Evolutionary conservation across 1,284 basidiomycete genomes (phyloP), one percentile per base, ranked within the genome.

Genomic region (Malassezia japonica): DNA sequence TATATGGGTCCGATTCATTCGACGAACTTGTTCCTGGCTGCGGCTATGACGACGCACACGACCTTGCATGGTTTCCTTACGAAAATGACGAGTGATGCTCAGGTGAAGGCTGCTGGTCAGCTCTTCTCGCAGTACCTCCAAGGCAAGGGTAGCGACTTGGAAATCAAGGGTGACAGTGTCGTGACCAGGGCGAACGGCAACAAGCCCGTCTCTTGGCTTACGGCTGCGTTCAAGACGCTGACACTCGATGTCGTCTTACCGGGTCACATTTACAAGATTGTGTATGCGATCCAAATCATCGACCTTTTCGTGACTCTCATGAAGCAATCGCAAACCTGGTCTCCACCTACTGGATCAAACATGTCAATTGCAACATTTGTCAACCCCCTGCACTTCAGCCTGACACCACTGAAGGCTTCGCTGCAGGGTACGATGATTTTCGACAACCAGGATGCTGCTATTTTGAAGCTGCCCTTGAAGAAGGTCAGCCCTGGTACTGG

Each of bases 321-420:
- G 29, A 35, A 62, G 34, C 58, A 56, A 12, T 48, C 51, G 27
- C 49, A 61, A 37, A 57, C 59, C 31, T 71, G 65, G 57, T 46
- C 43, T 7, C 45, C 64, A 12, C 61, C 57, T 1, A 55, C 53
- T 31, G 57, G 56, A 12, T 58, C 54, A 28, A 76, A 80, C 49
- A 74, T 77, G 49, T 83, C 83, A 1, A 58, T 82, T 3, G 84
- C 83, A 13, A 75, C 77, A 54, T 85, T 83, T 67, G 80, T 80
- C 72, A 87, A 86, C 72, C 85, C 85, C 1, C 86, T 87, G 72
- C 82, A 80, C 9, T 87, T 86, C 74, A 80, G 80, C 18, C 69
- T 87, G 47, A 82, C 83, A 65, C 82, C 83, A 32, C 70, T 83
- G 20, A 76, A 79, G 62, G 75, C 80, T 1, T 75, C 77, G 3